Percentiles rank a stretch among this genome's conserved stretches.
These are phyloP conservation scores for Meyerozyma carpophila DNA, from an alignment of 1,139 yeast genomes.

Conservation along the genomic window DNA sequence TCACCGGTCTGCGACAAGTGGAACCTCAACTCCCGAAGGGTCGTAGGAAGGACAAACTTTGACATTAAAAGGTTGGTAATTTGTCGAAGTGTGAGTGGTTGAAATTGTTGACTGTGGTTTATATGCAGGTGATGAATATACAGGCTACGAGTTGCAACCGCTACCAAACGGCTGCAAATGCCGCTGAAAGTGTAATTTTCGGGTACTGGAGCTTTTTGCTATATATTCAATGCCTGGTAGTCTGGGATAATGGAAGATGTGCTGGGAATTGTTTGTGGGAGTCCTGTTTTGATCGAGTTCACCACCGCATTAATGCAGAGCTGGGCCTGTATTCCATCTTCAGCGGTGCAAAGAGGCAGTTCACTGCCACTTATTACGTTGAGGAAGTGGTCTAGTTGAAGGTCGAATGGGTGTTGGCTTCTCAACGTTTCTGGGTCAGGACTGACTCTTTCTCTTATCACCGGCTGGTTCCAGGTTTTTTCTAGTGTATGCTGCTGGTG, in stretches of 20 bases:
- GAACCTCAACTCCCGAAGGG: conserved; percentile 73
- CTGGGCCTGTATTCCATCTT: conserved; percentile 35
- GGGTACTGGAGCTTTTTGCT: background rate
- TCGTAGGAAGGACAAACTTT: conserved; percentile 55
- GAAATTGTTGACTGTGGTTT: conserved; percentile 1
- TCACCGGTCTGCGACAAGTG: conserved; percentile 74
- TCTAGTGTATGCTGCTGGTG: conserved; percentile 18
- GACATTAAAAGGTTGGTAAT: conserved; percentile 30
- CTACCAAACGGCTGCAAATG: background rate
- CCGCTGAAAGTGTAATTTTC: background rate
- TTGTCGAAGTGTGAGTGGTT: conserved; percentile 7
- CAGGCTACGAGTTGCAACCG: background rate
- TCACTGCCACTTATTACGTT: conserved; percentile 25
- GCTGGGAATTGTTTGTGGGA: conserved; percentile 12
- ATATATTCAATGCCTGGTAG: conserved; percentile 2
- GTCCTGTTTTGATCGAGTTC: conserved; percentile 13
- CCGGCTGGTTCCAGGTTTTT: conserved; percentile 6
- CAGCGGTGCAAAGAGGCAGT: conserved; percentile 30
- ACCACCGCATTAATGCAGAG: conserved; percentile 17
- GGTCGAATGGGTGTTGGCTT: conserved; percentile 28
- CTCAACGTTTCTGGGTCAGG: background rate
- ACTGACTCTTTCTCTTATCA: background rate
- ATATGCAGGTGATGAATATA: background rate
- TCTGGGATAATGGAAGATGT: conserved; percentile 9
- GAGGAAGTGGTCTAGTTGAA: conserved; percentile 35